phyloP scores from a whole-genome alignment of 2,329 filamentous ascomycete species.

The Dryadomyces quercus-mongolicae region DNA sequence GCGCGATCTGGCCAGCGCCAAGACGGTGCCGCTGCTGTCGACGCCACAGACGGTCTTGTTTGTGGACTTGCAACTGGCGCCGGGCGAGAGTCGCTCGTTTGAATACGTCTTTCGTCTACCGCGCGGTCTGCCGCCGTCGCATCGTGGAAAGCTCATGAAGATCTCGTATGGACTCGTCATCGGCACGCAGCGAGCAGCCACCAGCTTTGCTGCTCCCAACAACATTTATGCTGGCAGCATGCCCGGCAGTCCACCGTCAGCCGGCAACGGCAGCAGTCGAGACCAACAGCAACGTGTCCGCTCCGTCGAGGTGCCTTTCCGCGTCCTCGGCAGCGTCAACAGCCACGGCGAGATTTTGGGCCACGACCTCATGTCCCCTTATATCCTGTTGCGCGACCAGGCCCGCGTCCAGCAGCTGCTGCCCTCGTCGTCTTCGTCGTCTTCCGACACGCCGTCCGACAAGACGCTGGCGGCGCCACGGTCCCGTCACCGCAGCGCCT shows the following conservation, averaged over 20 bases:
- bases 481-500: too few relatives aligned
- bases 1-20: constrained; percentile 75
- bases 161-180: constrained; percentile 85
- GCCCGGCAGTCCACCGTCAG: not conserved
- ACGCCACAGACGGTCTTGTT: constrained; percentile 94
- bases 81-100: constrained; percentile 79
- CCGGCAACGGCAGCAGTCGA: not conserved
- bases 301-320: constrained; percentile 85
- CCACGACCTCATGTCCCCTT: constrained; percentile 89
- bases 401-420: constrained; percentile 44
- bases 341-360: constrained; percentile 76
- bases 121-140: constrained; percentile 77
- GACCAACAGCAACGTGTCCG: constrained; percentile 71
- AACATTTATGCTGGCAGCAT: not conserved
- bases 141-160: constrained; percentile 88
- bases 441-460: too few relatives aligned
- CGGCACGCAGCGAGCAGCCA: constrained; percentile 77
- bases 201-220: constrained; percentile 16
- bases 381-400: constrained; percentile 76
- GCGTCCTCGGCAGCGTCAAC: constrained; percentile 87
- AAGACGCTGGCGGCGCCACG: too few relatives aligned
- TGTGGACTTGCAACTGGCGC: constrained; percentile 76
- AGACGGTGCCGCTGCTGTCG: constrained; percentile 80
- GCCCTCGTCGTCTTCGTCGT: not conserved
- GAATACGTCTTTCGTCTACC: constrained; percentile 81